Base-by-base conservation (phyloP, 176 grass and related monocot genomes). In the Musa beccarii region DNA sequence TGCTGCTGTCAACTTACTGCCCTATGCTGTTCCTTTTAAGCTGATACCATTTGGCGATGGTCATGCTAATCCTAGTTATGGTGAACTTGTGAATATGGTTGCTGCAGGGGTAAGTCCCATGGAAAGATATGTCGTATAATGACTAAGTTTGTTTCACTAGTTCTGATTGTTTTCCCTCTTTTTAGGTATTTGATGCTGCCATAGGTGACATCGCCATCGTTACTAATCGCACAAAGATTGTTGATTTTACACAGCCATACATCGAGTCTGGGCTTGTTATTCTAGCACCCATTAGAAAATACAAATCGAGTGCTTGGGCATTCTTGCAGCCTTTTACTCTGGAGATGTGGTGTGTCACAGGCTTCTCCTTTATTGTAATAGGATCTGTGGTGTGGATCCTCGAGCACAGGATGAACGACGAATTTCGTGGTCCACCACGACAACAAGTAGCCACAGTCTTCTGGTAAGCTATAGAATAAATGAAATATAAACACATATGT, bases 401-500 rank as follows among this genome's bases (percentile, higher is more conserved):
- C 59, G 94, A 98, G 64, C 94, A 98, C 86, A 81, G 90, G 80
- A 89, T 91, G 69, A 98, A 98, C 79, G 90, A 98, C 7, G 94
- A 98, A 0, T 98, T 98, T 51, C 94, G 90, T 29, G 90, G 88
- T n/a, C 72, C 94, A 3, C 94, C 94, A 7, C 75, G 79, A 53
- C 15, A 93, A 69, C 94, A 98, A 87, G 5, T 91, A 65, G 85
- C 80, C 71, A 98, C 94, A 29, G 87, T 98, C 74, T 83, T 88
- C 69, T 98, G 94, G 94, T 98, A 79, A 75, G 81, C 66, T 43
- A 43, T 43, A 43, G 34, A 43, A 43, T 43, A 43, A 43, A 43
- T 43, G 34, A 43, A 43, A 43, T 43, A 3, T 43, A 43, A 43
- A 43, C 3, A 43, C 34, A 16, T 11, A 5, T 8, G 26, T 11